Evolutionary conservation across 441 rosid genomes (phyloP), one percentile per base, ranked within the genome.

Genomic region (Eutrema salsugineum): DNA sequence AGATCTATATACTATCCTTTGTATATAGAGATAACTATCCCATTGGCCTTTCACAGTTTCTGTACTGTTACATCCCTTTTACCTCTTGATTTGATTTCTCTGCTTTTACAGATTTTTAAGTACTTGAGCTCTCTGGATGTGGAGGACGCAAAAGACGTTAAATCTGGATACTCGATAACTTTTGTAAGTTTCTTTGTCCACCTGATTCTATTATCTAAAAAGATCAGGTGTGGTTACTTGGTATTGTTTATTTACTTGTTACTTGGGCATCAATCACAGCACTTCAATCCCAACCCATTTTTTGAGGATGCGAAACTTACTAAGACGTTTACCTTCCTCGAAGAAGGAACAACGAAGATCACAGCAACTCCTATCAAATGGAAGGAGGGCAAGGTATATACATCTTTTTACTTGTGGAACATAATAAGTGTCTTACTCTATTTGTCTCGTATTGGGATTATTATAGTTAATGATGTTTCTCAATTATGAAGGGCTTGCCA

Each of bases 121-220:
- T 78, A 84, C 50, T 68, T 94, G 8, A 86, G 49, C 65, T 86
- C 93, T 47, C 72, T 94, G 66, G 96, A 95, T 48, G 98, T 95
- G 47, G 99, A 89, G 81, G 99, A 95, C 72, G 91, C 81, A 17
- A 88, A 95, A 81, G 99, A 89, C 70, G 85, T 93, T 73, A 95
- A 93, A 77, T 90, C 91, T 20, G 99, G 99, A 55, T 95, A 93
- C 78, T 84, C 92, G 4, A 93, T 95, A 16, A 84, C 91, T 49
- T 91, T 93, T 81, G 99, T 93, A 74, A 84, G 97, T 81, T 65
- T 55, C 76, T 56, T 50, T 42, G 62, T 17, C 30, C 22, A 68
- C 8, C 40, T 63, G 47, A 27, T 38, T 32, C 11, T 7, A 6
- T 10, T 64, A 43, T 75, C 57, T 36, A 47, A 27, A 33, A 15